phyloP scores from a whole-genome alignment of 805 yeast species.

The Priceomyces medius region DNA sequence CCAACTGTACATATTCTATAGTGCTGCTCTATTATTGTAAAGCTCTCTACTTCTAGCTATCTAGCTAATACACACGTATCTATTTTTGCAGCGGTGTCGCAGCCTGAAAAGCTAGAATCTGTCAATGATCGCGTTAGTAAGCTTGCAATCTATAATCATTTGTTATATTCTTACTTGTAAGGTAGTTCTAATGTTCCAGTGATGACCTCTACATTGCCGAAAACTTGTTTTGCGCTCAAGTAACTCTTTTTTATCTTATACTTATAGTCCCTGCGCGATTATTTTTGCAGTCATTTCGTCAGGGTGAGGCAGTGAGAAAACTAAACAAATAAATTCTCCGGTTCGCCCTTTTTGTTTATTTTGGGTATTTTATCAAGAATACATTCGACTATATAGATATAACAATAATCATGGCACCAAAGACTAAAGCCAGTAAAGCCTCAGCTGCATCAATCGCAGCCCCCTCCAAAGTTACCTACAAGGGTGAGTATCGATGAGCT shows the following conservation, averaged over 20 bases:
- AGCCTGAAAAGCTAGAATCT: too few species aligned
- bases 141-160: too few species aligned
- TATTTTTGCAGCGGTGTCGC: too few species aligned
- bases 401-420: conserved; percentile 34
- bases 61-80: background rate
- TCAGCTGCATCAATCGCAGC: conserved; percentile 17
- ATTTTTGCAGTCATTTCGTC: conserved; percentile 5
- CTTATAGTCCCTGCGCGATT: conserved; percentile 4
- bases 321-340: conserved; percentile 2
- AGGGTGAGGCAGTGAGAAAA: conserved; percentile 2
- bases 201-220: too few species aligned
- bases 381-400: conserved; percentile 1
- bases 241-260: too few species aligned
- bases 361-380: conserved; percentile 7
- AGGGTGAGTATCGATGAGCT: conserved; percentile 37
- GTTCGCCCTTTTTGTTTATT: conserved; percentile 11
- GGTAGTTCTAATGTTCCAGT: too few species aligned
- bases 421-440: conserved; percentile 23
- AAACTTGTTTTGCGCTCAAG: too few species aligned
- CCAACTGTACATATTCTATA: background rate
- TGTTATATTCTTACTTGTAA: too few species aligned
- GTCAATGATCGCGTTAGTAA: too few species aligned
- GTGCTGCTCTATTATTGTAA: background rate
- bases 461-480: conserved; percentile 42
- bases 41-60: background rate